phyloP scores from a whole-genome alignment of 306 rosid genomes.

The Cicer yamashitae region DNA sequence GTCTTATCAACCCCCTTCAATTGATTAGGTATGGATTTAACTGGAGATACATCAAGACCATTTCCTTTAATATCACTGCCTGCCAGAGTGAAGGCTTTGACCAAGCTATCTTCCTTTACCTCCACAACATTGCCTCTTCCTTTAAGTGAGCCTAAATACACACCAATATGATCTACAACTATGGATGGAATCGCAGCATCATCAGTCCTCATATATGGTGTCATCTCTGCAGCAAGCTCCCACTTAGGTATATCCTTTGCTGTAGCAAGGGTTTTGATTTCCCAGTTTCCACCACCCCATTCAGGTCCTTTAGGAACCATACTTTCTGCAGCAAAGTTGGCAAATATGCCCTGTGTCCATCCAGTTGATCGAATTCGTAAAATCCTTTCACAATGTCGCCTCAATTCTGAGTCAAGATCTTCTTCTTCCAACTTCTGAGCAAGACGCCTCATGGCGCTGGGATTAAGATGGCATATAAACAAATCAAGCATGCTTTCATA shows the following conservation, averaged over 20 bases:
- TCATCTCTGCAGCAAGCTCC: slow-evolving; percentile 97
- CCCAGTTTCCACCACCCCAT: slow-evolving; percentile 99
- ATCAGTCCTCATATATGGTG: slow-evolving; percentile 94
- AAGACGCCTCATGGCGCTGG: slow-evolving; percentile 97
- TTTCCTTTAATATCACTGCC: slow-evolving; percentile 59
- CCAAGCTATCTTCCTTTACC: slow-evolving; percentile 91
- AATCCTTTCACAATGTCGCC: slow-evolving; percentile 96
- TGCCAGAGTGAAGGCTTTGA: slow-evolving; percentile 63
- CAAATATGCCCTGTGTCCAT: slow-evolving; percentile 99
- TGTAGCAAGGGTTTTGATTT: slow-evolving; percentile 90
- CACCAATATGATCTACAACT: slow-evolving; percentile 90
- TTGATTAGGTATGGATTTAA: slow-evolving; percentile 53
- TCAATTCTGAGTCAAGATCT: slow-evolving; percentile 88
- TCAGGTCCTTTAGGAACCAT: slow-evolving; percentile 99
- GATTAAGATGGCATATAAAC: slow-evolving; percentile 97
- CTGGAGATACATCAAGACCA: slow-evolving; percentile 58
- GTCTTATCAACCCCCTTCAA: slow-evolving; percentile 60
- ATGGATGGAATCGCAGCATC: slow-evolving; percentile 93
- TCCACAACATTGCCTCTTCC: slow-evolving; percentile 95
- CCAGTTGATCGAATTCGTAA: slow-evolving; percentile 90
- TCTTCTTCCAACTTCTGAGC: slow-evolving; percentile 99
- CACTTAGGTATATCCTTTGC: slow-evolving; percentile 93
- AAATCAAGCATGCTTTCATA: slow-evolving; percentile 94
- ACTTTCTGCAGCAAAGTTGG: slow-evolving; percentile 98
- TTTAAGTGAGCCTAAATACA: slow-evolving; percentile 84